A percentile compares a stretch with the other conserved stretches of the same genome.
These are phyloP conservation scores for Penicillium subrubescens DNA, from an alignment of 495 filamentous ascomycete genomes.

Conservation along the genomic window DNA sequence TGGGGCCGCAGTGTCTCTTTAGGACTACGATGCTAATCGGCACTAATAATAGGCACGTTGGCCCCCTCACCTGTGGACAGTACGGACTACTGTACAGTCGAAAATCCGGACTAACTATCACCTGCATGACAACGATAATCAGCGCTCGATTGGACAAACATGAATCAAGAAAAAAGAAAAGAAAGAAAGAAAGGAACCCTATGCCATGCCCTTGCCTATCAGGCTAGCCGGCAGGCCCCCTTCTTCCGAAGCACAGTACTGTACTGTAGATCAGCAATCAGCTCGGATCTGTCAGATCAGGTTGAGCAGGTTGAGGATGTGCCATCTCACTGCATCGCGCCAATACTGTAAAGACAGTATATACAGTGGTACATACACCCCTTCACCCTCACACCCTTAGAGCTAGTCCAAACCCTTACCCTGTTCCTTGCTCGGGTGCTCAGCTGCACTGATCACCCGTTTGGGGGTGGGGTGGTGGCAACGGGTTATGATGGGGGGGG, in stretches of 20 bases:
- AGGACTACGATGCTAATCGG: not conserved
- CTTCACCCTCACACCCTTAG: constrained; percentile 11
- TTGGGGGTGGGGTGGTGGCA: constrained; percentile 5
- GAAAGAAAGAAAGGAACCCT: not conserved
- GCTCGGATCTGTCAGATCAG: constrained; percentile 4
- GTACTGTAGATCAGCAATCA: not conserved
- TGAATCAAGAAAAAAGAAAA: not conserved
- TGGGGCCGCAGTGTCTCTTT: not conserved
- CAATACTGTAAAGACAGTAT: constrained; percentile 13
- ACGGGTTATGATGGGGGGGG: not conserved
- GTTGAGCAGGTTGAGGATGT: constrained; percentile 9
- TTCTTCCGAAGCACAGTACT: not conserved
- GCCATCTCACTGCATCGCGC: constrained; percentile 28
- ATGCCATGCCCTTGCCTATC: not conserved
- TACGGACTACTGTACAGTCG: not conserved
- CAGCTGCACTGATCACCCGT: constrained; percentile 24
- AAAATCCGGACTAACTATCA: not conserved
- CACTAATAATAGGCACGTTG: not conserved
- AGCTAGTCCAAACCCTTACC: not conserved
- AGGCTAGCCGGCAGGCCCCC: not conserved
- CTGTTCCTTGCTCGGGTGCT: constrained; percentile 2
- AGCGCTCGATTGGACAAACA: not conserved
- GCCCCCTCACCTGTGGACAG: not conserved
- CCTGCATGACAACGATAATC: not conserved
- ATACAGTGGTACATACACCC: not conserved